Conservation (phyloP, 345 rosid genomes). For the Eutrema heterophyllum region DNA sequence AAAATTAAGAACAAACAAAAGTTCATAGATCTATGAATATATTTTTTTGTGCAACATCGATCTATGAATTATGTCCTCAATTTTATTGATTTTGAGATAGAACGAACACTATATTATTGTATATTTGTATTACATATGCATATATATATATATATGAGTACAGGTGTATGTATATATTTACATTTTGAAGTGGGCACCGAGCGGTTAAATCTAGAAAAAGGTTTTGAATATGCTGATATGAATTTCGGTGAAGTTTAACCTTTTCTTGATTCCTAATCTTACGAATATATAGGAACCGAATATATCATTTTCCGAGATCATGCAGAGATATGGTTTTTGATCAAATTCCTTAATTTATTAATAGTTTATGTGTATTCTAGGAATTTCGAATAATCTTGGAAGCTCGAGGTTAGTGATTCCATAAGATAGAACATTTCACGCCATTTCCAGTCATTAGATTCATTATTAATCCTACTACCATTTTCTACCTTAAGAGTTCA, state of each 20-base stretch:
- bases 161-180: not conserved
- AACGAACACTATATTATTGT: not conserved
- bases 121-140: not conserved
- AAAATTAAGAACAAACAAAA: not conserved
- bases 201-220: not conserved
- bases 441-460: not conserved
- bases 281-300: slow-evolving; percentile 6
- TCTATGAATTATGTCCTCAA: not conserved
- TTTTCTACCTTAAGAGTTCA: not conserved
- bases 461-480: not conserved
- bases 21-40: not conserved
- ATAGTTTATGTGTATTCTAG: slow-evolving; percentile 1
- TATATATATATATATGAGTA: not conserved
- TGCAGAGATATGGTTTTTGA: slow-evolving; percentile 24
- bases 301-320: slow-evolving; percentile 1
- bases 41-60: not conserved
- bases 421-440: not conserved
- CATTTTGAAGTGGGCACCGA: not conserved
- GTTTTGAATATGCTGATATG: slow-evolving; percentile 11
- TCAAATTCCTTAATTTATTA: slow-evolving; percentile 8
- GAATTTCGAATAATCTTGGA: slow-evolving; percentile 6
- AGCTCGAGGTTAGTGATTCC: not conserved
- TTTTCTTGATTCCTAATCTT: slow-evolving; percentile 14
- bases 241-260: slow-evolving; percentile 3
- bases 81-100: not conserved